These are phyloP conservation scores for Phytophthora nicotianae DNA, from an alignment of 352 stramenopile species.

Conservation along the genomic window DNA sequence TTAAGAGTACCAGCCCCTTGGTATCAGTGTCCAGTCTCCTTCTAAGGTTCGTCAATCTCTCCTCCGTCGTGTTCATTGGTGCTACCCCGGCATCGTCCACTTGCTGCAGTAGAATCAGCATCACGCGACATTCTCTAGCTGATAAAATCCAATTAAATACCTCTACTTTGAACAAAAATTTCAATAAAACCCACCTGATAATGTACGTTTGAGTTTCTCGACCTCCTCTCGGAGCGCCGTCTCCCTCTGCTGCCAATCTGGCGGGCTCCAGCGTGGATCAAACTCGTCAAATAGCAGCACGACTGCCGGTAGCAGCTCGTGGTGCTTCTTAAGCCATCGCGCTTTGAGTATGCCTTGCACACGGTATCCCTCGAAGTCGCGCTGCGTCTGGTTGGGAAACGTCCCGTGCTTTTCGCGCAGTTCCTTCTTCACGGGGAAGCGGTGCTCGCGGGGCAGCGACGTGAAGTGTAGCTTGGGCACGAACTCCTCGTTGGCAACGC, in stretches of 20 bases:
- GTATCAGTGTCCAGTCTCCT: conserved; percentile 75
- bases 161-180: not conserved
- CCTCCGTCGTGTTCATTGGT: conserved; percentile 72
- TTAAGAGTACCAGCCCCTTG: conserved; percentile 74
- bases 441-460: conserved; percentile 73
- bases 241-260: conserved; percentile 79
- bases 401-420: conserved; percentile 85
- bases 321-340: conserved; percentile 88
- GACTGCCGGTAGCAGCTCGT: conserved; percentile 78
- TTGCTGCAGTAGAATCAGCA: conserved; percentile 84
- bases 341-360: conserved; percentile 79
- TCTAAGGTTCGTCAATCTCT: conserved; percentile 70
- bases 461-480: conserved; percentile 79
- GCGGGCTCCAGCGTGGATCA: conserved; percentile 71
- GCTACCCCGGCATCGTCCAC: conserved; percentile 69
- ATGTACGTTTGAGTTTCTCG: conserved; percentile 65
- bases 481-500: conserved; percentile 83
- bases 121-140: conserved; percentile 75
- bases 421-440: conserved; percentile 85
- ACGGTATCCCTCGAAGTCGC: conserved; percentile 78
- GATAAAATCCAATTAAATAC: conserved; percentile 6
- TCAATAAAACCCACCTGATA: conserved; percentile 46
- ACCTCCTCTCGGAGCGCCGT: conserved; percentile 72
- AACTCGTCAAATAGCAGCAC: conserved; percentile 88
- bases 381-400: conserved; percentile 84